These are phyloP conservation scores for Nannizziopsis barbatae DNA, from an alignment of 2,329 filamentous ascomycete species.

Conservation along the genomic window DNA sequence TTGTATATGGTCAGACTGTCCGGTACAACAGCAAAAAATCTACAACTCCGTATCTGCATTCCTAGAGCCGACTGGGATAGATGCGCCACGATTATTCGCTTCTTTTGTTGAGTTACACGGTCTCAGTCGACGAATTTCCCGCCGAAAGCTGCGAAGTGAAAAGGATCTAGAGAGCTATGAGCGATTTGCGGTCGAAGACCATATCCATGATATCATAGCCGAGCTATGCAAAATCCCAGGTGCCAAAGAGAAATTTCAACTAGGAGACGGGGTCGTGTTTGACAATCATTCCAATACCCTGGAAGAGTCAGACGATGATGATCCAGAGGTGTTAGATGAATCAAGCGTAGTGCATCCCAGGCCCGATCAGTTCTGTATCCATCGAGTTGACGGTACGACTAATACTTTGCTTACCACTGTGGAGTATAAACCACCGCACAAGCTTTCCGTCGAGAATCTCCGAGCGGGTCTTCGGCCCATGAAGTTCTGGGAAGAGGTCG, in stretches of 20 bases:
- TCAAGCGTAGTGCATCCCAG: slow-evolving; percentile 10
- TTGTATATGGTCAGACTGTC: slow-evolving; percentile 18
- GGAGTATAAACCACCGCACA: slow-evolving; percentile 20
- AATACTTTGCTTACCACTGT: slow-evolving; percentile 9
- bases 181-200: slow-evolving; percentile 19
- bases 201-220: slow-evolving; percentile 18
- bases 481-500: slow-evolving; percentile 18
- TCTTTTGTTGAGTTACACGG: slow-evolving; percentile 16
- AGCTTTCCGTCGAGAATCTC: slow-evolving; percentile 14
- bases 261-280: slow-evolving; percentile 18
- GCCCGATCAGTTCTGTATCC: slow-evolving; percentile 19
- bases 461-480: slow-evolving; percentile 14
- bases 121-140: slow-evolving; percentile 10
- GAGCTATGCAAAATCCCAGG: slow-evolving; percentile 17
- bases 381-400: slow-evolving; percentile 1
- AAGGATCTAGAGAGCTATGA: slow-evolving; percentile 18
- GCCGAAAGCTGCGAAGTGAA: slow-evolving; percentile 18
- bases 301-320: slow-evolving; percentile 12
- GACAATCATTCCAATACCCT: slow-evolving; percentile 18
- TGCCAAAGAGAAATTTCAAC: slow-evolving; percentile 16
- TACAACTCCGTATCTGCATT: slow-evolving; percentile 17
- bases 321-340: background rate
- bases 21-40: slow-evolving; percentile 16
- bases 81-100: slow-evolving; percentile 14
- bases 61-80: slow-evolving; percentile 14